A percentile compares a stretch with the other conserved stretches of the same genome.
Conservation (phyloP, 768 basidiomycete species). For the Leccinum rimulosum region DNA sequence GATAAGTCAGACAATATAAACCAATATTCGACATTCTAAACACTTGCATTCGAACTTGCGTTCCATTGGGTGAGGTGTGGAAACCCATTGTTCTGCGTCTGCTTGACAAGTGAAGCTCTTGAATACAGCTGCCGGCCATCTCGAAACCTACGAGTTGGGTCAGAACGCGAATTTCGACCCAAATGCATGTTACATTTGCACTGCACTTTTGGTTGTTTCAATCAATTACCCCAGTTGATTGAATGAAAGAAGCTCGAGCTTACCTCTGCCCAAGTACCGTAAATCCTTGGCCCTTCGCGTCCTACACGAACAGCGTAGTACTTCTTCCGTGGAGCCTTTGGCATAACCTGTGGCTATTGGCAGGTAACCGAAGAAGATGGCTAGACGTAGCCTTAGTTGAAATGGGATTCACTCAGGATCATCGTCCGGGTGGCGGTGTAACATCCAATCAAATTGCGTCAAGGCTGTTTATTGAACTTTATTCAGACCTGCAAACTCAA, state of each 20-base stretch:
- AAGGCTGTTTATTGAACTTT: too few species aligned
- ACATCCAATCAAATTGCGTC: neutral
- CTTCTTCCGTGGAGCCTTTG: constrained; percentile 37
- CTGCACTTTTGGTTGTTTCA: constrained; percentile 39
- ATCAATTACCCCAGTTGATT: neutral
- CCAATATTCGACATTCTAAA: neutral
- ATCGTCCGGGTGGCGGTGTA: too few species aligned
- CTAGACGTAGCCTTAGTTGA: neutral
- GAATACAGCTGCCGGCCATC: constrained; percentile 50
- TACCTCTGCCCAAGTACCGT: constrained; percentile 60
- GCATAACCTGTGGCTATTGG: constrained; percentile 18
- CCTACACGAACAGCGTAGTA: constrained; percentile 64
- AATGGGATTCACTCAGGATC: too few species aligned
- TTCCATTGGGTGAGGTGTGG: constrained; percentile 7
- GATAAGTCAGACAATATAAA: neutral
- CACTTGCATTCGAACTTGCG: constrained; percentile 18
- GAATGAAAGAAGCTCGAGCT: constrained; percentile 10
- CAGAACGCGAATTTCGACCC: neutral
- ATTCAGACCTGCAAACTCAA: neutral
- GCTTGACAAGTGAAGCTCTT: constrained; percentile 47
- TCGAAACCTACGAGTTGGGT: constrained; percentile 41
- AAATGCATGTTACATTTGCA: constrained; percentile 35
- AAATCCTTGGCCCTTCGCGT: constrained; percentile 55
- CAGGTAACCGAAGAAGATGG: neutral
- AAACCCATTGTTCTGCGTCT: constrained; percentile 53